phyloP scores from a whole-genome alignment of 306 rosid genomes.

The Vicia sativa region DNA sequence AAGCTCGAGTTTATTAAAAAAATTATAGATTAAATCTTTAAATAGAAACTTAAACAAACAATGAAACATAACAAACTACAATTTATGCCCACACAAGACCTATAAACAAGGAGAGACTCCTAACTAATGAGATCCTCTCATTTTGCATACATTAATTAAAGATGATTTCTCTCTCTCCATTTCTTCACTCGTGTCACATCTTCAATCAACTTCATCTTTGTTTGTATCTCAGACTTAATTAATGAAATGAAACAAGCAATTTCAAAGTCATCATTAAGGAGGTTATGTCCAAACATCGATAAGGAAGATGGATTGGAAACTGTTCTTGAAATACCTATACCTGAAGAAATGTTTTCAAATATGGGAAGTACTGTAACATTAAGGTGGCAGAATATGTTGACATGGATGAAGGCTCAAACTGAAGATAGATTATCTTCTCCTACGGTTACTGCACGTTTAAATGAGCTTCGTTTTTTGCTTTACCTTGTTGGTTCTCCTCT shows the following conservation, averaged over 20 bases:
- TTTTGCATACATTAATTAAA: conserved; percentile 20
- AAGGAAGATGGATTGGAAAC: conserved; percentile 91
- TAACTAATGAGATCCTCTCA: conserved; percentile 17
- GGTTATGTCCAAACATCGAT: conserved; percentile 87
- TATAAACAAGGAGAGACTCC: conserved; percentile 70
- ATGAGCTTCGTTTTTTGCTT: conserved; percentile 80
- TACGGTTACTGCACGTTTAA: conserved; percentile 61
- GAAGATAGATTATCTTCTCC: conserved; percentile 74
- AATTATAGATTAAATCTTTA: conserved; percentile 16
- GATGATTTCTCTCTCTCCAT: conserved; percentile 22
- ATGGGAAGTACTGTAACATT: conserved; percentile 73
- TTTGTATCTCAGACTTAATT: neutral
- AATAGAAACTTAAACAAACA: conserved; percentile 31
- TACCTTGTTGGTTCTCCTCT: conserved; percentile 97
- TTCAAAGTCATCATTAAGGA: conserved; percentile 53
- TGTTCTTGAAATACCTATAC: conserved; percentile 88
- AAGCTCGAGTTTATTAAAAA: neutral
- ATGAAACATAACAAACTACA: neutral
- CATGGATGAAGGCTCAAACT: conserved; percentile 91
- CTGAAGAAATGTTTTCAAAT: conserved; percentile 83
- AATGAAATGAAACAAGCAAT: conserved; percentile 44
- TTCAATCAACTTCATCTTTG: conserved; percentile 29
- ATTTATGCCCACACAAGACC: conserved; percentile 51
- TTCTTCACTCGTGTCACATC: conserved; percentile 14
- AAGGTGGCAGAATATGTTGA: conserved; percentile 81